Evolutionary conservation across 2,329 filamentous ascomycete species (phyloP), one percentile per base, ranked within the genome.

Genomic region (Ophiostoma pallidulum): DNA sequence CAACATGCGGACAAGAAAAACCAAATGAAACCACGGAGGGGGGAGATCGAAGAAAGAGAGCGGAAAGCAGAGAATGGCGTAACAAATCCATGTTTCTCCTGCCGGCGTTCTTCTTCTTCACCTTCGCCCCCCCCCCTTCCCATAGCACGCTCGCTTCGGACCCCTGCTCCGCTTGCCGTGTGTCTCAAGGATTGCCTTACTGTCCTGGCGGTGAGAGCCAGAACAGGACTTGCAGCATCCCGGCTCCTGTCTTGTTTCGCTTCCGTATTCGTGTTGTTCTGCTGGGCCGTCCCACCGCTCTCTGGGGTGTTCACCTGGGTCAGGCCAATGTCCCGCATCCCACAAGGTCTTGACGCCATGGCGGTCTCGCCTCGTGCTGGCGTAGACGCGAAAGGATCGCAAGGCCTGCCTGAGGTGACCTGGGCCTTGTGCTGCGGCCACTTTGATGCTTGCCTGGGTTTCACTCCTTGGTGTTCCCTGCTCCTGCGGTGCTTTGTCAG

Each of bases 161-260:
- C 22, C 41, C 41, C 41, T 36, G 31, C 19, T 19, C n/a, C 22
- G 31, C 32, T 32, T 29, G 22, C 31, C 28, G 20, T 36, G 20
- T 19, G 2, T 36, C 12, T n/a, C 20, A 29, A 29, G n/a, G 16
- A 31, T 22, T 44, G 31, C 26, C 32, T 32, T 20, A 8, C 18
- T 35, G 3, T 36, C n/a, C 22, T 28, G 36, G 41, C 41, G 41
- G 41, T 44, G 41, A 44, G 41, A 44, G 32, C 31, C 32, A 18
- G 22, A 19, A 14, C 20, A 14, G 32, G 20, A 43, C 24, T 6
- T 10, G 10, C 32, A 44, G 16, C 14, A 36, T 37, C 22, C 42
- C 13, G 37, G 22, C n/a, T 26, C 22, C 37, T 16, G 24, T 9
- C 36, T 20, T 38, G 26, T 26, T 46, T 40, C n/a, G 16, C 29